These are phyloP conservation scores for Corynespora cassiicola DNA, from an alignment of 2,329 filamentous ascomycete species.

Conservation along the genomic window DNA sequence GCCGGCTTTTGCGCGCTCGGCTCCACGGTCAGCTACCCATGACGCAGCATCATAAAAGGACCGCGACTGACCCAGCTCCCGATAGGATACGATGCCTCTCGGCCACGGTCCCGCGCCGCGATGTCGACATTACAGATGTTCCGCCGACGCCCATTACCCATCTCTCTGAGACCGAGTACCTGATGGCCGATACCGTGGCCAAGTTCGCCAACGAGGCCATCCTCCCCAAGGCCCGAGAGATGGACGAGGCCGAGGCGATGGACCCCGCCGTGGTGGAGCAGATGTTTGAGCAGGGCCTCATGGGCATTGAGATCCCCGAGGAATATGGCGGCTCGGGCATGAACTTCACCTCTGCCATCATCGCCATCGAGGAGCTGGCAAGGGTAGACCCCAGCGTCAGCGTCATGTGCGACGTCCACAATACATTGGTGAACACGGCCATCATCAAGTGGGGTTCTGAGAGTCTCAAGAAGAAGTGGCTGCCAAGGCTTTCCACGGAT, in stretches of 20 bases:
- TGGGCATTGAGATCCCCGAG: constrained; percentile 97
- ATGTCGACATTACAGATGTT: constrained; percentile 70
- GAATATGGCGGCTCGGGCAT: constrained; percentile 96
- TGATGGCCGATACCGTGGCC: constrained; percentile 88
- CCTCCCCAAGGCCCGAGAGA: constrained; percentile 89
- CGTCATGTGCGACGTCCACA: constrained; percentile 96
- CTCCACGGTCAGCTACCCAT: constrained; percentile 36
- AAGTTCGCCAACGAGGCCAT: constrained; percentile 92
- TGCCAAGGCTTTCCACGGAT: constrained; percentile 88
- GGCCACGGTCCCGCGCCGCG: constrained; percentile 43
- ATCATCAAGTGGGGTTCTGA: constrained; percentile 83
- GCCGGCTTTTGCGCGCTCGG: constrained; percentile 32
- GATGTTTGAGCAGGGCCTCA: constrained; percentile 95
- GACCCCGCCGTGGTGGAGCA: constrained; percentile 87
- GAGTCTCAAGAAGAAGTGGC: constrained; percentile 80
- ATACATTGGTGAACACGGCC: constrained; percentile 95
- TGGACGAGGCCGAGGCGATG: constrained; percentile 97
- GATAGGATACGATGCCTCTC: constrained; percentile 51
- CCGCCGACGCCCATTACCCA: constrained; percentile 92
- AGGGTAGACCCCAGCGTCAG: constrained; percentile 93
- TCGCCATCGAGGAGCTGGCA: constrained; percentile 96
- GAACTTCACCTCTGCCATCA: constrained; percentile 97
- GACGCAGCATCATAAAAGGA: neutral
- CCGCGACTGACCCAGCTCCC: constrained; percentile 6
- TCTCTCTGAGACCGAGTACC: constrained; percentile 84